phyloP scores from a whole-genome alignment of 23 red algal genomes.

The Gracilaria gracilis region DNA sequence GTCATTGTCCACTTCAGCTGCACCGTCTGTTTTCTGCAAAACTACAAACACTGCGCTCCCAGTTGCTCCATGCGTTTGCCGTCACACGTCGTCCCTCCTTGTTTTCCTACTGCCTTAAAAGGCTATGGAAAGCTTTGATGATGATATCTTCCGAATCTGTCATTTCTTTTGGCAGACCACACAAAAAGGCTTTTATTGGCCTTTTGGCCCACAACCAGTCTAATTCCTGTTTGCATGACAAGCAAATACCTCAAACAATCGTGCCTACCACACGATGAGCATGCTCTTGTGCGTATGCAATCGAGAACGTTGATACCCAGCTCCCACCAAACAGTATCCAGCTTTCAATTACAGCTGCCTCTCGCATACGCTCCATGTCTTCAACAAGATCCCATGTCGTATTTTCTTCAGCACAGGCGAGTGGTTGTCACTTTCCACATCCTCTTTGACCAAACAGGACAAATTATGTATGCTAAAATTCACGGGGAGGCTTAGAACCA shows the following conservation, averaged over 20 bases:
- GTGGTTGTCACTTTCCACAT: constrained; percentile 67
- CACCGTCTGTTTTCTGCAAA: constrained; percentile 39
- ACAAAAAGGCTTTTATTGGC: constrained; percentile 53
- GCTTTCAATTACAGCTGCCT: constrained; percentile 39
- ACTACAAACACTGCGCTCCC: constrained; percentile 61
- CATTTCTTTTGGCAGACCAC: constrained; percentile 56
- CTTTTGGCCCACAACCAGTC: constrained; percentile 73
- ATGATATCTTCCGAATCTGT: constrained; percentile 37
- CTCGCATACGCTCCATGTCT: constrained; percentile 73
- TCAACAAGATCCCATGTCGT: constrained; percentile 79
- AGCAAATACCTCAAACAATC: constrained; percentile 76
- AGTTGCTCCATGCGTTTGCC: constrained; percentile 75
- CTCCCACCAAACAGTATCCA: constrained; percentile 83
- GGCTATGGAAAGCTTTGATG: constrained; percentile 54
- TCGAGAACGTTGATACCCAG: constrained; percentile 81
- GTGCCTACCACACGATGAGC: constrained; percentile 65
- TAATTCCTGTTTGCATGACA: constrained; percentile 68
- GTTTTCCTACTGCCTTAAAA: constrained; percentile 42
- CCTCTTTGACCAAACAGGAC: constrained; percentile 87
- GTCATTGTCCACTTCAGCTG: constrained; percentile 25
- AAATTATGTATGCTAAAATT: constrained; percentile 69
- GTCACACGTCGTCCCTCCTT: constrained; percentile 49
- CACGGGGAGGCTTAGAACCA: not conserved
- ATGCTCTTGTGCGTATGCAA: constrained; percentile 79
- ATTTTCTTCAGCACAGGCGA: constrained; percentile 70